Percentiles rank a stretch among this genome's conserved stretches.
These are phyloP conservation scores for Erodium chrysanthum DNA, from an alignment of 441 rosid genomes.

Conservation along the genomic window DNA sequence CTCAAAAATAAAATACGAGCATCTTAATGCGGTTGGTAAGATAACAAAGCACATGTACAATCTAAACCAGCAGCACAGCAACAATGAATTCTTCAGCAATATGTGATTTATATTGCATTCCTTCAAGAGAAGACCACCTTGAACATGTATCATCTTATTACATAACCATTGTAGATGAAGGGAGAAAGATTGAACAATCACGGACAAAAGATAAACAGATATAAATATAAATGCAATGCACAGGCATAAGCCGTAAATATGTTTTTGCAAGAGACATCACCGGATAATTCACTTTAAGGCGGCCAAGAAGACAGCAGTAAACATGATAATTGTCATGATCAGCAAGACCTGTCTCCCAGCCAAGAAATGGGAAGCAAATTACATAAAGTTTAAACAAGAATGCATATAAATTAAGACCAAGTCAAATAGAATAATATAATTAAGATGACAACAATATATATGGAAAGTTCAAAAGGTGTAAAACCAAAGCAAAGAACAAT, in stretches of 20 bases:
- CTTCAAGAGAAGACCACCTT: too few relatives aligned
- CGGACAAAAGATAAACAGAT: background rate
- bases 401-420: conserved; percentile 2
- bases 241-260: background rate
- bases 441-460: background rate
- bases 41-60: too few relatives aligned
- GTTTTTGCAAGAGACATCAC: conserved; percentile 25
- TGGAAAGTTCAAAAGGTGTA: background rate
- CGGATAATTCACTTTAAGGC: conserved; percentile 93
- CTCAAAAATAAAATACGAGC: too few relatives aligned
- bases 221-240: background rate
- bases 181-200: background rate
- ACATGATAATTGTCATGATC: conserved; percentile 99
- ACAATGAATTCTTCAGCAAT: too few relatives aligned
- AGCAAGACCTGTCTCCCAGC: conserved; percentile 69
- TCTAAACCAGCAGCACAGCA: too few relatives aligned
- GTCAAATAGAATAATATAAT: background rate
- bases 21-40: too few relatives aligned
- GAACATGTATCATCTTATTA: too few relatives aligned
- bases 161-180: background rate
- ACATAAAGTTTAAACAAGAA: background rate
- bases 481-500: background rate
- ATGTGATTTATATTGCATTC: too few relatives aligned
- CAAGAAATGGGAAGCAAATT: background rate
- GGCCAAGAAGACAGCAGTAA: conserved; percentile 96